Evolutionary conservation across 2,329 filamentous ascomycete genomes (phyloP).

Genomic region (Clonostachys rosea): DNA sequence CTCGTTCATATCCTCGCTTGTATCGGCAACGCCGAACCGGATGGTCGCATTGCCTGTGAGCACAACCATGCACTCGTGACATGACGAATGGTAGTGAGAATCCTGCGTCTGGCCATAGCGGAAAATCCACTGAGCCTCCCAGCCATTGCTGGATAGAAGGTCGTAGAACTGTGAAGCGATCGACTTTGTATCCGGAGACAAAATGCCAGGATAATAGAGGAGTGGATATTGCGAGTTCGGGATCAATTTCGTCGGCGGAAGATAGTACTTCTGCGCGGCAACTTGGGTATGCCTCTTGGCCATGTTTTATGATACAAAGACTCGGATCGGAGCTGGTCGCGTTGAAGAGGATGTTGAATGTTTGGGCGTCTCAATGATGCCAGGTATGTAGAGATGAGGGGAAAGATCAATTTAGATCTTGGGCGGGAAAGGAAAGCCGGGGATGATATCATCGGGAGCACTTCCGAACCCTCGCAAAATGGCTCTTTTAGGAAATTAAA

Average conservation of each 20-base stretch:
- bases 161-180: slow-evolving; percentile 25
- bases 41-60: slow-evolving; percentile 42
- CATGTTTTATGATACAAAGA: too few species aligned
- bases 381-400: too few species aligned
- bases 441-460: too few species aligned
- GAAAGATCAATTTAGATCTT: too few species aligned
- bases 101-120: slow-evolving; percentile 46
- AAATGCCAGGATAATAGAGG: slow-evolving; percentile 40
- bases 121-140: slow-evolving; percentile 48
- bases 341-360: too few species aligned
- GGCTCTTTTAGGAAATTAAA: too few species aligned
- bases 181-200: slow-evolving; percentile 16
- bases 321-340: too few species aligned
- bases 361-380: too few species aligned
- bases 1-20: slow-evolving; percentile 22
- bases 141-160: slow-evolving; percentile 38
- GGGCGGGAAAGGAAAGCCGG: too few species aligned
- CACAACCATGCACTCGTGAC: slow-evolving; percentile 51
- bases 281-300: too few species aligned
- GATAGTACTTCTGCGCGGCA: slow-evolving; percentile 16
- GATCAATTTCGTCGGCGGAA: slow-evolving; percentile 35
- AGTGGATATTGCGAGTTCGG: slow-evolving; percentile 43
- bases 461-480: too few species aligned
- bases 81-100: slow-evolving; percentile 48
- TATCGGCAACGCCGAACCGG: slow-evolving; percentile 45